A percentile compares a stretch with the other conserved stretches of the same genome.
Evolutionary conservation across 352 stramenopile genomes (phyloP).

Genomic region (Globisporangium emineosum): DNA sequence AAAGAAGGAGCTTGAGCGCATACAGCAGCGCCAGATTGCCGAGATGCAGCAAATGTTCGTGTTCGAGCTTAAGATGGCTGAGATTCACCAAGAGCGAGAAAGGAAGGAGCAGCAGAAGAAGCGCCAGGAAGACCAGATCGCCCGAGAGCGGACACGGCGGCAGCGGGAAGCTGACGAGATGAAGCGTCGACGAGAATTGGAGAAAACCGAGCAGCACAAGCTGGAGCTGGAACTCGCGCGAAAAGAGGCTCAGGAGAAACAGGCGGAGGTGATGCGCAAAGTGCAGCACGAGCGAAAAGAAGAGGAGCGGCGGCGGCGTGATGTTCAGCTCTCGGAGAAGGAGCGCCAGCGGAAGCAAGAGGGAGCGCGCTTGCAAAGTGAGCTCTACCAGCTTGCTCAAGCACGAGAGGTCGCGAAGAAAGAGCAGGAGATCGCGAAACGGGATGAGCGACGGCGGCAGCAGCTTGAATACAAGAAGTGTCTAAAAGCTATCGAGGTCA

Average conservation of each 20-base stretch:
- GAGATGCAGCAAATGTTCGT: conserved; percentile 74
- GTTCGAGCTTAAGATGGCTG: conserved; percentile 64
- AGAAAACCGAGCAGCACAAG: conserved; percentile 47
- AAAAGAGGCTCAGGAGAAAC: conserved; percentile 37
- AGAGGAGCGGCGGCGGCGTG: conserved; percentile 39
- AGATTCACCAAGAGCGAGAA: conserved; percentile 50
- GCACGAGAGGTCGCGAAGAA: conserved; percentile 42
- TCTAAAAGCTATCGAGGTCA: conserved; percentile 37
- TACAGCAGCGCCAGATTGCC: conserved; percentile 54
- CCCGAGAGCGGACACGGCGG: conserved; percentile 33
- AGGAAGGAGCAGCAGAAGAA: conserved; percentile 46
- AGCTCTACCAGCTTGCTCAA: conserved; percentile 42
- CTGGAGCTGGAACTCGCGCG: conserved; percentile 43
- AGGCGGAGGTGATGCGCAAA: conserved; percentile 40
- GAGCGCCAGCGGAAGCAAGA: conserved; percentile 55
- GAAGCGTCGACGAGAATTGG: conserved; percentile 42
- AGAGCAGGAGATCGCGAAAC: conserved; percentile 39
- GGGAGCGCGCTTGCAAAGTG: conserved; percentile 45
- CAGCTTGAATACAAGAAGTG: conserved; percentile 46
- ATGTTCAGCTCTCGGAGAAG: conserved; percentile 45
- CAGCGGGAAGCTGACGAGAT: conserved; percentile 58
- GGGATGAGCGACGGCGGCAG: conserved; percentile 43
- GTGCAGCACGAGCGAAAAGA: conserved; percentile 51
- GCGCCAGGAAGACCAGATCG: conserved; percentile 38
- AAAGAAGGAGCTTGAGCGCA: conserved; percentile 66